Conservation (phyloP, 2,329 filamentous ascomycete species). For the Aspergillus sp. region DNA sequence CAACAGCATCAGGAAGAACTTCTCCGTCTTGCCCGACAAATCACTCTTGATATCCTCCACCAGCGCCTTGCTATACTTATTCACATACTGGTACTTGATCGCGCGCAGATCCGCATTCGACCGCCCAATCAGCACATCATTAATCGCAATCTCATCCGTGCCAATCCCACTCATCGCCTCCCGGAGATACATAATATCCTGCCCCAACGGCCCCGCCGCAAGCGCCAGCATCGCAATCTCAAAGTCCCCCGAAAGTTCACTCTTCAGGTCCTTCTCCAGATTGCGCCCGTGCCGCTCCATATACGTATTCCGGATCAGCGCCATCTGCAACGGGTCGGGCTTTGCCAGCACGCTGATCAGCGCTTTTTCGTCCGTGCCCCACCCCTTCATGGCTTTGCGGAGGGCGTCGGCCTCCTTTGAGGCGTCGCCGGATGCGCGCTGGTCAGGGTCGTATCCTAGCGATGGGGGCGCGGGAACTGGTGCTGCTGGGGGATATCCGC, state of each 20-base stretch:
- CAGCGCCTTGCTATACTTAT: slow-evolving; percentile 62
- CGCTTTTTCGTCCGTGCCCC: slow-evolving; percentile 43
- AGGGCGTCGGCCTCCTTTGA: slow-evolving; percentile 60
- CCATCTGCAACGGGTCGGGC: slow-evolving; percentile 72
- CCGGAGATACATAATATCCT: slow-evolving; percentile 67
- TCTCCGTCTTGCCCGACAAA: slow-evolving; percentile 75
- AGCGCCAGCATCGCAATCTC: slow-evolving; percentile 68
- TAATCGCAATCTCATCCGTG: slow-evolving; percentile 74
- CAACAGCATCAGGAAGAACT: slow-evolving; percentile 78
- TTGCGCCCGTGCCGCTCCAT: slow-evolving; percentile 61
- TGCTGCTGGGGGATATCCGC: slow-evolving; percentile 3
- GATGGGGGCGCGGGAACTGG: slow-evolving; percentile 58
- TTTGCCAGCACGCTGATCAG: slow-evolving; percentile 66
- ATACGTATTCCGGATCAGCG: slow-evolving; percentile 63
- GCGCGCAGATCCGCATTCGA: slow-evolving; percentile 77
- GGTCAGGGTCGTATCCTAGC: slow-evolving; percentile 65
- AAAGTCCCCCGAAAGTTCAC: slow-evolving; percentile 72
- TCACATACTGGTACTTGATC: slow-evolving; percentile 73
- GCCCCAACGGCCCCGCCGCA: slow-evolving; percentile 69
- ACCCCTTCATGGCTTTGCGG: slow-evolving; percentile 77
- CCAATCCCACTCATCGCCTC: slow-evolving; percentile 58
- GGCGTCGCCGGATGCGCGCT: slow-evolving; percentile 65
- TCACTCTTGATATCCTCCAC: slow-evolving; percentile 69
- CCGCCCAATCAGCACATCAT: slow-evolving; percentile 73
- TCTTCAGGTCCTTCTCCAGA: slow-evolving; percentile 70